Conservation (phyloP, 768 basidiomycete species). For the Amylocystis lapponica region DNA sequence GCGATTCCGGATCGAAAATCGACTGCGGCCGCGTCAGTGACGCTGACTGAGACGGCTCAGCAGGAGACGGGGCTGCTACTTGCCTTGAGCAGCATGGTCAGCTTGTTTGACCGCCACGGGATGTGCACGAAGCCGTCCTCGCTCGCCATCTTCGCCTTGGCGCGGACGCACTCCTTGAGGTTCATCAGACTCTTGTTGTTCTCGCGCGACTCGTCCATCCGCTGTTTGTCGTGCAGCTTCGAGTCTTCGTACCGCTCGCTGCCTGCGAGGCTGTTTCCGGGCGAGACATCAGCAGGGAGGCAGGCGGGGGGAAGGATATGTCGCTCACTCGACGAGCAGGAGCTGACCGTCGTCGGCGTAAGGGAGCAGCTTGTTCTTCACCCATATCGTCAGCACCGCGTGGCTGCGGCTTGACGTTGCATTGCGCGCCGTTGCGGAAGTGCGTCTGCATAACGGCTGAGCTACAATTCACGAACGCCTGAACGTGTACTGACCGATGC, state of each 20-base stretch:
- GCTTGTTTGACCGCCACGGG: constrained; percentile 29
- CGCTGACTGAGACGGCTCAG: too few relatives aligned
- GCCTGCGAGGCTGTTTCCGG: constrained; percentile 25
- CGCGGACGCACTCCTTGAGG: constrained; percentile 33
- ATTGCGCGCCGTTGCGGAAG: constrained; percentile 26
- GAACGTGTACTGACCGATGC: constrained; percentile 6
- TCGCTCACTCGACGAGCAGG: constrained; percentile 30
- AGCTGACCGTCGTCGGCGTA: constrained; percentile 30
- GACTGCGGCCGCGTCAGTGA: constrained; percentile 18
- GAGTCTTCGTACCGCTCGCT: constrained; percentile 33
- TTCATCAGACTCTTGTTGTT: constrained; percentile 33
- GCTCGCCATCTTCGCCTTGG: constrained; percentile 29
- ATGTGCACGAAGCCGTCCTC: constrained; percentile 34
- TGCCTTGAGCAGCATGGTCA: constrained; percentile 32
- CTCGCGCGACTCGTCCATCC: constrained; percentile 29
- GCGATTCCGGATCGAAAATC: constrained; percentile 30
- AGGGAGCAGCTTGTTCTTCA: constrained; percentile 29
- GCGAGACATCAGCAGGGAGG: not conserved
- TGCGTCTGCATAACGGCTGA: constrained; percentile 20
- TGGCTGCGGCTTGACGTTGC: constrained; percentile 29
- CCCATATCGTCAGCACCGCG: constrained; percentile 27
- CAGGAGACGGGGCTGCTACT: not conserved
- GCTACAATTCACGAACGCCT: not conserved
- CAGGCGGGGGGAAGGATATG: too few relatives aligned
- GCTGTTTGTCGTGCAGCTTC: constrained; percentile 30